These are phyloP conservation scores for Rhipidocladum racemiflorum DNA, from an alignment of 176 grass and related monocot species.

Conservation along the genomic window DNA sequence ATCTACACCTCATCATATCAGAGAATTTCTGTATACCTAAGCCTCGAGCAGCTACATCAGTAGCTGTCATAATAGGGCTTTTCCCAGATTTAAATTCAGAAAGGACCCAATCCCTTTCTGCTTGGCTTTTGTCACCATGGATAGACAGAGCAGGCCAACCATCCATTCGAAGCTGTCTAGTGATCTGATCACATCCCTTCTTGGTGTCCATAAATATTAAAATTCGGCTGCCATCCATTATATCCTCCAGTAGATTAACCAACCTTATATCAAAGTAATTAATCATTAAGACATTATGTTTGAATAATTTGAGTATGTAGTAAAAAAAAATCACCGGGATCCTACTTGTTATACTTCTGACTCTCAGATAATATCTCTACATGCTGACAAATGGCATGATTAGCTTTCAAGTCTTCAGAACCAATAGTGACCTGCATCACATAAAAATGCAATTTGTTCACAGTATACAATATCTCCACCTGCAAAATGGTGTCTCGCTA, in stretches of 20 bases:
- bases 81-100: conserved; percentile 98
- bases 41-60: conserved; percentile 89
- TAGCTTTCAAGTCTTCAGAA: conserved; percentile 96
- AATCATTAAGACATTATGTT: background rate
- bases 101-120: conserved; percentile 95
- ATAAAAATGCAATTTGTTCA: conserved; percentile 12
- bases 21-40: conserved; percentile 55
- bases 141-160: conserved; percentile 98
- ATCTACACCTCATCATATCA: background rate
- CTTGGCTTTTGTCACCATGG: conserved; percentile 97
- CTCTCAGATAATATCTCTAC: conserved; percentile 95
- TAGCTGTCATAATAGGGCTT: conserved; percentile 98
- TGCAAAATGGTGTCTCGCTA: conserved; percentile 13
- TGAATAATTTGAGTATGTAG: background rate
- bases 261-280: conserved; percentile 52
- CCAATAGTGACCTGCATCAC: conserved; percentile 76
- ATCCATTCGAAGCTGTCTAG: conserved; percentile 88
- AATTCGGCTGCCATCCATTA: conserved; percentile 97
- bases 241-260: conserved; percentile 95
- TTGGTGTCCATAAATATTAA: conserved; percentile 99
- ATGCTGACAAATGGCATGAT: conserved; percentile 92
- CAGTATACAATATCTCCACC: conserved; percentile 18
- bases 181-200: conserved; percentile 91
- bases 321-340: conserved; percentile 6
- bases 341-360: conserved; percentile 99